Evolutionary conservation across 495 filamentous ascomycete genomes (phyloP), one percentile per base, ranked within the genome.

Genomic region (Clohesyomyces aquaticus): DNA sequence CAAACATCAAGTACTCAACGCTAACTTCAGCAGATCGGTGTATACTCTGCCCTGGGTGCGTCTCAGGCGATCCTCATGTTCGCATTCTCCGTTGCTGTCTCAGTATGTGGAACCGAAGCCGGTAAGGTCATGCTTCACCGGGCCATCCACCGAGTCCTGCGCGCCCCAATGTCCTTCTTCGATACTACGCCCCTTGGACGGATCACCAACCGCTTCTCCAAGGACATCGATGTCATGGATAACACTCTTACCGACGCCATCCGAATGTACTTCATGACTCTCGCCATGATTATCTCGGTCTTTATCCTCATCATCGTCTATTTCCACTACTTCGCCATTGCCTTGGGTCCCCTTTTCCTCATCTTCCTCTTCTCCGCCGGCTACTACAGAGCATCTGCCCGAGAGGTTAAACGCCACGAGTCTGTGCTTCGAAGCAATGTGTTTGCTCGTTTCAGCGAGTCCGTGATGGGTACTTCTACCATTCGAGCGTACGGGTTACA

Each of bases 81-180:
- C 71, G 72, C 82, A 32, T 90, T 85, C 69, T 82, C 87, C 10
- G 76, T 91, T 19, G 66, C 79, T 1, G 79, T 93, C 19, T 90
- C 91, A 1, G 82, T 93, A 35, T 83, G 88, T 65, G 91, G 92
- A 41, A 96, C 93, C 0, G 85, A 80, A 10, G 82, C 92, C 4
- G 91, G 88, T 71, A 91, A 87, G 73, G 82, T 80, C n/a, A 91
- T 98, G 81, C 82, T 97, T 43, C 83, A 88, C 11, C 77, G 85
- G n/a, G 93, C 94, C 22, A 89, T 97, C 77, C 81, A 75, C 11
- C 84, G 88, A 45, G 89, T 91, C 0, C 80, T 98, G 42, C 84
- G 92, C 49, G 93, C 94, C 0, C 94, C 94, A 0, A 96, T 98
- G 92, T 87, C 88, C 3, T 98, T 98, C 80, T 97, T 98, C 78